Conservation (phyloP, 495 filamentous ascomycete species). For the Amphirosellinia nigrospora region DNA sequence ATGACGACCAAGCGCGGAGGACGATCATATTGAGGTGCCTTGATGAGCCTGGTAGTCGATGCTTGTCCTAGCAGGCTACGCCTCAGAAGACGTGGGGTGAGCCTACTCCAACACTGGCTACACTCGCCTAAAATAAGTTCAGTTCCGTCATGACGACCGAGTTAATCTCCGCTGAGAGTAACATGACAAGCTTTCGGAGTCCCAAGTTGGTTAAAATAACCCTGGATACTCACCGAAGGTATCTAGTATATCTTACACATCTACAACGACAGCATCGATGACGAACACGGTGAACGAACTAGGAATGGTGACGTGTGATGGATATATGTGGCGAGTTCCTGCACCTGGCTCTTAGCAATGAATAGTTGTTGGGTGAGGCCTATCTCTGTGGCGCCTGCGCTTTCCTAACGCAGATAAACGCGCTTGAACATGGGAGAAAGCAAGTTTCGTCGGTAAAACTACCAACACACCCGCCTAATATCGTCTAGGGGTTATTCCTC, state of each 20-base stretch:
- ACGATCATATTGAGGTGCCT: neutral
- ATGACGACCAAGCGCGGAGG: neutral
- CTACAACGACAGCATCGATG: neutral
- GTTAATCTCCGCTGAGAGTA: neutral
- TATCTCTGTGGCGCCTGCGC: neutral
- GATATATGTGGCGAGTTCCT: neutral
- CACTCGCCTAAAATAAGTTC: neutral
- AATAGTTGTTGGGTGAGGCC: neutral
- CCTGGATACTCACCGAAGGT: neutral
- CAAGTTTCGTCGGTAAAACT: neutral
- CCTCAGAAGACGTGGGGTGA: neutral
- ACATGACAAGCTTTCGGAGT: neutral
- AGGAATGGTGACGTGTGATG: neutral
- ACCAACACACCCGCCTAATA: neutral
- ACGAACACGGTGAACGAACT: neutral
- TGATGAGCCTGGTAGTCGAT: neutral
- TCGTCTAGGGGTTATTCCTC: too few relatives aligned
- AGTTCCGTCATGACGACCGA: neutral
- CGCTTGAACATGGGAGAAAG: neutral
- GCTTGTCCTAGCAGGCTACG: neutral
- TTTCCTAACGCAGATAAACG: neutral
- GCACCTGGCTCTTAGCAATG: neutral
- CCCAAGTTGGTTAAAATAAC: neutral
- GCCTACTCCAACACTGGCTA: neutral
- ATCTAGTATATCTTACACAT: neutral